Base-by-base conservation (phyloP, 2,329 filamentous ascomycete genomes). In the Chaetomiaceae sp. region DNA sequence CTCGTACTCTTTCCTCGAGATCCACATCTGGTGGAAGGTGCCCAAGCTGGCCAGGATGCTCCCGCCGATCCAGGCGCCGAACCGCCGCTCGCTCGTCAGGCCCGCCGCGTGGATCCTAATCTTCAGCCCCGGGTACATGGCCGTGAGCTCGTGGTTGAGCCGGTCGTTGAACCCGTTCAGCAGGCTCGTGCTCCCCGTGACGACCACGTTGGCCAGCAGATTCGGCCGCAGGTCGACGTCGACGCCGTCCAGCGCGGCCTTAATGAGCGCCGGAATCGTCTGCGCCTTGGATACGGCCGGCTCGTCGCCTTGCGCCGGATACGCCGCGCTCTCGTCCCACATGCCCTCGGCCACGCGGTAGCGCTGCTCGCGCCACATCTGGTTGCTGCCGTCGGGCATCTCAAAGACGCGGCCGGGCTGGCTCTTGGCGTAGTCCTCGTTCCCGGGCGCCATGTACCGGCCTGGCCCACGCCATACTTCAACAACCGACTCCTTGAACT, bases 21-120 rank as follows among this genome's bases (percentile, higher is more conserved):
- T 95, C 94, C 94, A 99, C 88, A 99, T 92, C 76, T 99, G 94
- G 75, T 99, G 94, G 74, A 99, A 99, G 14, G 91, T 96, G 9
- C 95, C 95, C 73, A 99, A 72, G 71, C 91, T 96, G 6, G 89
- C 91, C 62, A 99, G 76, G 63, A 99, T 96, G 72, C 91, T 96
- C 42, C 94, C 94, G 43, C 95, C 94, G 62, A 99, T 91, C 92
- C 94, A 99, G 46, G 89, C 85, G 20, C 89, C 91, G 70, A 95
- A 97, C 61, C 91, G 87, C 50, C 95, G 78, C 78, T 99, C 95
- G 34, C 87, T 88, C 0, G 88, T 88, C 64, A 92, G 83, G 17
- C 90, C 89, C 0, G 91, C 87, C 0, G 94, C 90, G 63, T 94
- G 88, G 34, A 99, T 83, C 71, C 94, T 88, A 63, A 97, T 89